phyloP scores from a whole-genome alignment of 1,284 basidiomycete species.

The Fomitopsis palustris region DNA sequence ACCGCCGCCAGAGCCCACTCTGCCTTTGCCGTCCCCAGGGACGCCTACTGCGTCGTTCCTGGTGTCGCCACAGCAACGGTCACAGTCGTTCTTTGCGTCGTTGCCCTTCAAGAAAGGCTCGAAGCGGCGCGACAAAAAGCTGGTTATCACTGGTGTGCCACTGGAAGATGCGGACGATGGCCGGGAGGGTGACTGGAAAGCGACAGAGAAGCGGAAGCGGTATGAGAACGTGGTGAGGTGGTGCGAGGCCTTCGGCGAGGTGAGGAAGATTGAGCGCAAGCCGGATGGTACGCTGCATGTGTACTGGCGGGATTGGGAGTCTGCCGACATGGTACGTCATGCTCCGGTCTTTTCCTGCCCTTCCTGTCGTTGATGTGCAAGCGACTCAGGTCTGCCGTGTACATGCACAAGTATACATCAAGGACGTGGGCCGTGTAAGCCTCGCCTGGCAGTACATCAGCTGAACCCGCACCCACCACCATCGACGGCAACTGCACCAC shows the following conservation, averaged over 20 bases:
- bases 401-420: slow-evolving; percentile 26
- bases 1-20: slow-evolving; percentile 23
- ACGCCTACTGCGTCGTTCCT: slow-evolving; percentile 26
- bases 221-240: slow-evolving; percentile 24
- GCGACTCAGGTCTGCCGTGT: slow-evolving; percentile 26
- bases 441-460: slow-evolving; percentile 28
- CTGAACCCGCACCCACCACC: not conserved
- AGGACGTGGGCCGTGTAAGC: slow-evolving; percentile 27
- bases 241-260: slow-evolving; percentile 27
- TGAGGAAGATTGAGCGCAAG: slow-evolving; percentile 24
- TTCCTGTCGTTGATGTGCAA: slow-evolving; percentile 3
- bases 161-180: slow-evolving; percentile 7
- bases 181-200: slow-evolving; percentile 11
- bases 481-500: not conserved
- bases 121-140: slow-evolving; percentile 24
- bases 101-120: slow-evolving; percentile 18
- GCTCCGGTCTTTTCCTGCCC: not conserved
- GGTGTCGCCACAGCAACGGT: slow-evolving; percentile 16
- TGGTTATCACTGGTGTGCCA: slow-evolving; percentile 22
- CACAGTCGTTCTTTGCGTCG: slow-evolving; percentile 23
- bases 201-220: slow-evolving; percentile 15
- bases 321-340: slow-evolving; percentile 26
- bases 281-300: slow-evolving; percentile 27
- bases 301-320: slow-evolving; percentile 29
- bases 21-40: slow-evolving; percentile 25